Evolutionary conservation across 1,284 basidiomycete species (phyloP), one percentile per base, ranked within the genome.

Genomic region (Fomitopsis pinicola): DNA sequence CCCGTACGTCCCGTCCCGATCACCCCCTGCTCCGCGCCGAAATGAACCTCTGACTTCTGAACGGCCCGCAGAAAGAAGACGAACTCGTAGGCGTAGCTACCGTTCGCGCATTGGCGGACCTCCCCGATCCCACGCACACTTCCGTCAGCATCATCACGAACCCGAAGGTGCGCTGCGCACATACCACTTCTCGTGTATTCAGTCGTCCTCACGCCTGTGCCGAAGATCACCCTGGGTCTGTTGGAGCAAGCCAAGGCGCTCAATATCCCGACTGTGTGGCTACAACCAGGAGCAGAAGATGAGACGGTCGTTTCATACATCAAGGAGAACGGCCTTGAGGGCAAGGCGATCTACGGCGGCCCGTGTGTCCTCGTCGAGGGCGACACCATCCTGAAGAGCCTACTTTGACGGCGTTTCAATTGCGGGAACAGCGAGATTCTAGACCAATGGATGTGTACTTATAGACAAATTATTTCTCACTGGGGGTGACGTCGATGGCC

Each of bases 211-310:
- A 48, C 30, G 33, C 10, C 54, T n/a, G 28, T 28, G 22, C 22
- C 30, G 44, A 14, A 92, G 88, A 77, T 93, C 55, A 91, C 90
- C 9, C 79, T 91, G 50, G 77, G 77, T 28, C 67, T 91, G 56
- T 75, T 92, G 65, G 77, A 88, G 69, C 80, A 86, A 62, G 88
- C 88, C 7, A 87, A 86, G 70, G 78, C 80, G 1, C 78, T 87
- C 28, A 75, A 77, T 36, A 77, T 93, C 10, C 86, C 86, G 17
- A 80, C 85, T 1, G 78, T 94, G 53, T 95, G 93, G 93, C 81
- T 95, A 44, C 93, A 95, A 73, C 93, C 93, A 14, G 92, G 92
- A 28, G 90, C 92, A 10, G 87, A 89, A 66, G 87, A 91, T 68
- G 82, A 75, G 44, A 72, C 73, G 6, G 85, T 87, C 55, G 72